Conservation (phyloP, 257 asterid genomes). For the Solanum boliviense region DNA sequence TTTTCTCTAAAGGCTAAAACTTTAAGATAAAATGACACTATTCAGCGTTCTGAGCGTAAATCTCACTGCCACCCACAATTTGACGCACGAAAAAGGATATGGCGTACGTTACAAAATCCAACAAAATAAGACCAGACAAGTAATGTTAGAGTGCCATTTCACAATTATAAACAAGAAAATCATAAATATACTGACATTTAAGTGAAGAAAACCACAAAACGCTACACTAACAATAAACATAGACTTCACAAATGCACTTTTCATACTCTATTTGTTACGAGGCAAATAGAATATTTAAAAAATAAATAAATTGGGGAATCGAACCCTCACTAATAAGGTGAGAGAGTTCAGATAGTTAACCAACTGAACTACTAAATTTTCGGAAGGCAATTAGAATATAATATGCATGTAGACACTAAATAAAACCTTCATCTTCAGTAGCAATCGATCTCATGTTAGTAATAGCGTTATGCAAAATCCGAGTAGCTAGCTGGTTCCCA, state of each 20-base stretch:
- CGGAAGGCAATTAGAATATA: too few relatives aligned
- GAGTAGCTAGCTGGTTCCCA: too few relatives aligned
- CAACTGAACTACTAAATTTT: too few relatives aligned
- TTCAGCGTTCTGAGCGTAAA: too few relatives aligned
- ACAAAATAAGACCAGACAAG: neutral
- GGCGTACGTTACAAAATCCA: too few relatives aligned
- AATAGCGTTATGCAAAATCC: neutral
- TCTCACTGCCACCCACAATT: too few relatives aligned
- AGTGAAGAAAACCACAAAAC: neutral
- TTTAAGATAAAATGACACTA: neutral
- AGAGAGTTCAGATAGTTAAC: too few relatives aligned
- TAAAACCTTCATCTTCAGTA: neutral
- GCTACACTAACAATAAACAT: neutral
- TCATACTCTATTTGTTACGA: too few relatives aligned
- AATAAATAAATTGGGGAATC: too few relatives aligned
- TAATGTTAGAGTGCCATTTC: neutral
- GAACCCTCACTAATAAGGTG: too few relatives aligned
- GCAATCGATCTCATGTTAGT: neutral
- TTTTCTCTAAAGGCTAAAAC: neutral
- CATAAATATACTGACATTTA: neutral
- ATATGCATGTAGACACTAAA: neutral
- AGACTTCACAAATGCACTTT: neutral
- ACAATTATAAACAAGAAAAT: neutral
- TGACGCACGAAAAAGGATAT: too few relatives aligned
- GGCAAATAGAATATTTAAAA: neutral